A percentile compares a stretch with the other conserved stretches of the same genome.
These are phyloP conservation scores for Cryptococcus sp. DNA, from an alignment of 1,284 basidiomycete species.

Conservation along the genomic window DNA sequence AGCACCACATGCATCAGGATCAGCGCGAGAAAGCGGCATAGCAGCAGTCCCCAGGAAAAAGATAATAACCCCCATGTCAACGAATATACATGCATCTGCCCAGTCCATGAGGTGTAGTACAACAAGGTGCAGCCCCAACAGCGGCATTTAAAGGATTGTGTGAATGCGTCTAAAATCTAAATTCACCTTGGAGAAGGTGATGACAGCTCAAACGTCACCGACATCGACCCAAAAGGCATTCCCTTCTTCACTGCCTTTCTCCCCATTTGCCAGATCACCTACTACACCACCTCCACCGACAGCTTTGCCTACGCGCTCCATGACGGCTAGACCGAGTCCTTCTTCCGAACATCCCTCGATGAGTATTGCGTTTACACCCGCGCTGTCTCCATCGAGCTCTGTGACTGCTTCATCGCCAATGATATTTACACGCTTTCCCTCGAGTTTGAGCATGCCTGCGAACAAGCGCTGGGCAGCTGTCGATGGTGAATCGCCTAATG, in stretches of 20 bases:
- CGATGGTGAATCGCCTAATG: constrained; percentile 69
- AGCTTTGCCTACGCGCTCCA: constrained; percentile 97
- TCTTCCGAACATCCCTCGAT: constrained; percentile 82
- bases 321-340: constrained; percentile 87
- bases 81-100: too few relatives aligned
- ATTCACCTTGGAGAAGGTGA: too few relatives aligned
- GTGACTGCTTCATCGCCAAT: constrained; percentile 63
- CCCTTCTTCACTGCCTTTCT: constrained; percentile 12
- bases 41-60: too few relatives aligned
- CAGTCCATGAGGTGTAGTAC: too few relatives aligned
- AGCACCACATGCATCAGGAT: too few relatives aligned
- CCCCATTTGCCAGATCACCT: constrained; percentile 33
- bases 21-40: too few relatives aligned
- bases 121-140: too few relatives aligned
- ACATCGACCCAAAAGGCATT: constrained; percentile 38
- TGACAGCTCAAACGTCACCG: too few relatives aligned
- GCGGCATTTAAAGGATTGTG: too few relatives aligned
- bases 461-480: constrained; percentile 81
- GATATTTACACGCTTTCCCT: constrained; percentile 46
- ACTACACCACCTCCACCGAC: constrained; percentile 60
- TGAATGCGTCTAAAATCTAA: too few relatives aligned
- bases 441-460: constrained; percentile 80
- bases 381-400: constrained; percentile 61
- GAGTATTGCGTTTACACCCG: constrained; percentile 77
- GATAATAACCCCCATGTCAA: too few relatives aligned